These are phyloP conservation scores for Phaeotremella skinneri DNA, from an alignment of 768 basidiomycete species.

Conservation along the genomic window DNA sequence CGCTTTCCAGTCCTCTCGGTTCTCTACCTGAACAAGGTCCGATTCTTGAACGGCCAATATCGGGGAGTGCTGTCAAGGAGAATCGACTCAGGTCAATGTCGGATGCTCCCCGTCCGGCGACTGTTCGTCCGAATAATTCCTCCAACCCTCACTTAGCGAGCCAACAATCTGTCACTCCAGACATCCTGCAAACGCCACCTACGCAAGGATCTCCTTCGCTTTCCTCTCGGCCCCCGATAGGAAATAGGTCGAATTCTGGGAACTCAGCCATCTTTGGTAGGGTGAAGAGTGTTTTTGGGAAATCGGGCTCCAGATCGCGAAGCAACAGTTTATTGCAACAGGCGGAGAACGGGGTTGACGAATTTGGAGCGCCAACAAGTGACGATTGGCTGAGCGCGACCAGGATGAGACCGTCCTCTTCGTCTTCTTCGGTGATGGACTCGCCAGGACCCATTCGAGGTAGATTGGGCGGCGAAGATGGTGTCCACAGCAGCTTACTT, in stretches of 20 bases:
- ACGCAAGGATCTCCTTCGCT: constrained; percentile 16
- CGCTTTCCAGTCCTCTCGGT: constrained; percentile 18
- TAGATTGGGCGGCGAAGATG: constrained; percentile 14
- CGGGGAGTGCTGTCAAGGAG: constrained; percentile 10
- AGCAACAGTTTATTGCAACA: constrained; percentile 27
- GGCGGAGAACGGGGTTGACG: constrained; percentile 25
- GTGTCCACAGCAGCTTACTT: constrained; percentile 4
- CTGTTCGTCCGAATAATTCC: constrained; percentile 2
- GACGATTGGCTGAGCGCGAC: constrained; percentile 2
- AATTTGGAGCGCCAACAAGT: constrained; percentile 28
- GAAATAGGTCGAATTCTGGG: constrained; percentile 35
- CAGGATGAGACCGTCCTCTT: constrained; percentile 14
- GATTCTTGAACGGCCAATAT: neutral
- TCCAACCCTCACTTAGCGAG: constrained; percentile 7
- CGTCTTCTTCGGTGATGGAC: constrained; percentile 16
- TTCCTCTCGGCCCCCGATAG: constrained; percentile 29
- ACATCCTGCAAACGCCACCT: neutral
- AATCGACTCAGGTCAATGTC: constrained; percentile 37
- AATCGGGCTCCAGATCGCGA: constrained; percentile 12
- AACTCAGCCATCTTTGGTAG: constrained; percentile 40
- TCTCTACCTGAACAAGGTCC: constrained; percentile 29
- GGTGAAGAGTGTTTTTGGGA: constrained; percentile 34
- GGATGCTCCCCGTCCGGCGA: constrained; percentile 34
- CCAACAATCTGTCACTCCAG: neutral
- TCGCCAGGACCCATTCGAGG: constrained; percentile 14